These are phyloP conservation scores for Trypanosoma platydactyli DNA, from an alignment of 208 protist genomes.

Conservation along the genomic window DNA sequence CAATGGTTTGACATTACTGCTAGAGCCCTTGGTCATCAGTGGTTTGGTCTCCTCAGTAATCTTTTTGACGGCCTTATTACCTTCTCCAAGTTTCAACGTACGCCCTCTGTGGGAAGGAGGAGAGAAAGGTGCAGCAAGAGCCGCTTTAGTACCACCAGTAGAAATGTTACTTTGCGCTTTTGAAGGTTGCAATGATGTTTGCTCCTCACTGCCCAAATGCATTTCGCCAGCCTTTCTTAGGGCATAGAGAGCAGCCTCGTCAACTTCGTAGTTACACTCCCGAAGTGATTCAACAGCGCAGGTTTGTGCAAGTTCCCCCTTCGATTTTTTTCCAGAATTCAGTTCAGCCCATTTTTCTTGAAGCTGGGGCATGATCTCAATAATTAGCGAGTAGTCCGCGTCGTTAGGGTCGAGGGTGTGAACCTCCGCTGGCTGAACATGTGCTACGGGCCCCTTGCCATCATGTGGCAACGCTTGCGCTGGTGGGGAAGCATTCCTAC, in stretches of 20 bases:
- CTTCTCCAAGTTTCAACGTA: constrained; percentile 15
- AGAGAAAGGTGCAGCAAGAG: neutral
- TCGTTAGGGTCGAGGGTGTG: constrained; percentile 36
- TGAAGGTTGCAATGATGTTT: neutral
- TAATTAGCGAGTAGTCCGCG: constrained; percentile 60
- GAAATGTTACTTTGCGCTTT: neutral
- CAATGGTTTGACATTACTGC: neutral
- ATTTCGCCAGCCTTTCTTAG: constrained; percentile 34
- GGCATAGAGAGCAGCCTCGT: constrained; percentile 28
- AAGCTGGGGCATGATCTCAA: constrained; percentile 37
- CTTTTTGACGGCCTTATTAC: constrained; percentile 1
- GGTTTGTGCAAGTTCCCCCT: constrained; percentile 38
- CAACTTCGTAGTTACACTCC: constrained; percentile 58
- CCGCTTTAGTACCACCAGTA: neutral
- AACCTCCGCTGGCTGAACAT: constrained; percentile 5
- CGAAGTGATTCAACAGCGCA: constrained; percentile 59
- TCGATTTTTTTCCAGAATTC: constrained; percentile 15
- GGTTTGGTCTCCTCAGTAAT: neutral
- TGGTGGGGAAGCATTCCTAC: neutral
- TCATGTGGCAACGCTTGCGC: too few relatives aligned
- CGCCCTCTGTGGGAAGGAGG: neutral
- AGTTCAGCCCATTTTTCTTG: constrained; percentile 43
- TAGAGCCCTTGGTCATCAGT: neutral
- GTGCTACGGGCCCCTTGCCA: neutral
- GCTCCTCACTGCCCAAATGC: constrained; percentile 2